Base-by-base conservation (phyloP, 2,329 filamentous ascomycete species). In the Exophiala aquamarina region DNA sequence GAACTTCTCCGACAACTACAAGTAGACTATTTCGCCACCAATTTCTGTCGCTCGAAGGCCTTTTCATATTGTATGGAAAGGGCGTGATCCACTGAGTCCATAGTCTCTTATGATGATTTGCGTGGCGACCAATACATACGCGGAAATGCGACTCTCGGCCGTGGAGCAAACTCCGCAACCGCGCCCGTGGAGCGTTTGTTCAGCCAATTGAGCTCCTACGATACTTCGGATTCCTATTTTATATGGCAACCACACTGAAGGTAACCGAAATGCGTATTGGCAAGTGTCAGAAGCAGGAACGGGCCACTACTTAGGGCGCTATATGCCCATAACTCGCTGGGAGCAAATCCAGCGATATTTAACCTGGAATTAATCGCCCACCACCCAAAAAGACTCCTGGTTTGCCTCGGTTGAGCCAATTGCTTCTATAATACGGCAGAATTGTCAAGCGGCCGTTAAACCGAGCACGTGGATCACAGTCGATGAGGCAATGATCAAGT, bases 281-380 rank as follows among this genome's bases (percentile, higher is more conserved):
- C 6, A 14, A 6, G 6, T 6, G 5, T 34, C 32, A 20, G 7
- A 7, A 5, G 11, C 4, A 7, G 17, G 15, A 26, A 20, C 8
- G 6, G 8, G 6, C 5, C 36, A 39, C 19, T 6, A 39, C 14
- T 18, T 39, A 20, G 36, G 19, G 8, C 36, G 21, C n/a, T 39
- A 7, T 6, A 18, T 39, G 15, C 6, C 13, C 6, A 14, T 6
- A 39, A 39, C 7, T 21, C 36, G 36, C 8, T 39, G 17, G 17
- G 36, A 17, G 5, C 19, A 39, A 39, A 39, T 39, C 14, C 36
- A 39, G 8, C 36, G 36, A 7, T 39, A 7, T 21, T 14, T 39
- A 10, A 39, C 11, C 21, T 26, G 8, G 4, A 39, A 39, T 14
- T 15, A 20, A 5, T 6, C 13, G 7, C 14, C 14, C 7, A 20